These are phyloP conservation scores for Aspergillus ochraceoroseus DNA, from an alignment of 2,329 filamentous ascomycete genomes.

Conservation along the genomic window DNA sequence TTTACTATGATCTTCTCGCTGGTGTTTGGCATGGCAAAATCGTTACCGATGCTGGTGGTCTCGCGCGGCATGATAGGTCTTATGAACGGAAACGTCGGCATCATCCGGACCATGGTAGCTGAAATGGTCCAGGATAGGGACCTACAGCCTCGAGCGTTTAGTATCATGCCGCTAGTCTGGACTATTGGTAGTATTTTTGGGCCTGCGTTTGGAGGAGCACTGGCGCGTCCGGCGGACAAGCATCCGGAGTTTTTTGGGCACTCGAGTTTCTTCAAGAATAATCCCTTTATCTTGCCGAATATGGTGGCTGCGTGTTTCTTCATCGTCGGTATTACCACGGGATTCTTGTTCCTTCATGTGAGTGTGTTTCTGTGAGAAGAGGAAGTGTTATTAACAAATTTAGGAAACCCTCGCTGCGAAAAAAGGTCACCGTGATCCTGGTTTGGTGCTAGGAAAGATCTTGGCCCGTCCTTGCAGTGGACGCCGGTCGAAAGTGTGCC, in stretches of 20 bases:
- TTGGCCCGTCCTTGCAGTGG: constrained; percentile 47
- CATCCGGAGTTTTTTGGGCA: constrained; percentile 66
- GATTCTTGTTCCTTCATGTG: constrained; percentile 71
- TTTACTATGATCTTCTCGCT: constrained; percentile 78
- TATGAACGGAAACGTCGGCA: constrained; percentile 90
- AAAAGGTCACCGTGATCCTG: constrained; percentile 66
- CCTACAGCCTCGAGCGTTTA: constrained; percentile 83
- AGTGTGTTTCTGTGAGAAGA: constrained; percentile 40
- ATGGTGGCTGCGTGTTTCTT: constrained; percentile 72
- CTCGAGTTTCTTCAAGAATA: constrained; percentile 64
- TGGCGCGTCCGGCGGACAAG: constrained; percentile 73
- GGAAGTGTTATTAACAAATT: constrained; percentile 6
- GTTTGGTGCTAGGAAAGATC: constrained; percentile 65
- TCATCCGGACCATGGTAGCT: constrained; percentile 85
- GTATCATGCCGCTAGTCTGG: constrained; percentile 89
- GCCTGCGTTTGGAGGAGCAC: constrained; percentile 77
- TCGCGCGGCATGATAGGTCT: constrained; percentile 74
- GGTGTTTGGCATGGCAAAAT: constrained; percentile 77
- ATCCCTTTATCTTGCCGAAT: constrained; percentile 82
- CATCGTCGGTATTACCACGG: constrained; percentile 66
- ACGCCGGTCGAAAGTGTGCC: constrained; percentile 17
- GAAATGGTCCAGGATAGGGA: constrained; percentile 86
- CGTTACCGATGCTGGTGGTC: constrained; percentile 70
- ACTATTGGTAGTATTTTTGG: constrained; percentile 83
- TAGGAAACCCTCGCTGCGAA: constrained; percentile 75